Conservation (phyloP, 2,329 filamentous ascomycete genomes). For the Balansia obtecta region DNA sequence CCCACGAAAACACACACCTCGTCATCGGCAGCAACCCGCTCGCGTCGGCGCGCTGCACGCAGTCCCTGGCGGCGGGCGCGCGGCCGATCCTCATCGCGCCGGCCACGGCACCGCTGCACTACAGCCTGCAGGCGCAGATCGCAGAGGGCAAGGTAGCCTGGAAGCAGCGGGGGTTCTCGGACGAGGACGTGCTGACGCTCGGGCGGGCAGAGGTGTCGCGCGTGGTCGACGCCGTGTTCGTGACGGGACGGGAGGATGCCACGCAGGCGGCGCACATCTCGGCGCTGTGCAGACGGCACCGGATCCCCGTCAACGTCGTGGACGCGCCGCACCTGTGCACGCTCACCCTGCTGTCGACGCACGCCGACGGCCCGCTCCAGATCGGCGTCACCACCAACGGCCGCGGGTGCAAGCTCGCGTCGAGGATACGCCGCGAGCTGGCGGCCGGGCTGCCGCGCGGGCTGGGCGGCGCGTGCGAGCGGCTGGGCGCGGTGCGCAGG, state of each 20-base stretch:
- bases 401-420: constrained; percentile 84
- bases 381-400: constrained; percentile 94
- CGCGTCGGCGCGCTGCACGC: constrained; percentile 69
- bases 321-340: constrained; percentile 80
- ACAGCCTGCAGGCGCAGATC: constrained; percentile 47
- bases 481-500: constrained; percentile 60
- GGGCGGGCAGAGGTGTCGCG: constrained; percentile 67
- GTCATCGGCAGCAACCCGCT: constrained; percentile 79
- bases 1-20: constrained; percentile 62
- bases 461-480: constrained; percentile 64
- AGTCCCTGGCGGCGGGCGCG: constrained; percentile 73
- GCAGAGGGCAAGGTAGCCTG: constrained; percentile 55
- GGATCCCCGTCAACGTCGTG: constrained; percentile 87
- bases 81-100: constrained; percentile 68
- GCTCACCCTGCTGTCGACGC: constrained; percentile 78
- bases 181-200: constrained; percentile 58
- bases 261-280: constrained; percentile 50
- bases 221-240: constrained; percentile 86
- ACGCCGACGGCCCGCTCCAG: constrained; percentile 83
- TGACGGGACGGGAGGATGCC: constrained; percentile 48
- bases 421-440: constrained; percentile 79
- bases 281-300: constrained; percentile 58
- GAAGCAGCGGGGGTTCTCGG: constrained; percentile 53
- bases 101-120: constrained; percentile 44
- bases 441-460: constrained; percentile 63